A percentile compares a stretch with the other conserved stretches of the same genome.
Evolutionary conservation across 208 protist genomes (phyloP).

Genomic region (Wallacemonas sp.): DNA sequence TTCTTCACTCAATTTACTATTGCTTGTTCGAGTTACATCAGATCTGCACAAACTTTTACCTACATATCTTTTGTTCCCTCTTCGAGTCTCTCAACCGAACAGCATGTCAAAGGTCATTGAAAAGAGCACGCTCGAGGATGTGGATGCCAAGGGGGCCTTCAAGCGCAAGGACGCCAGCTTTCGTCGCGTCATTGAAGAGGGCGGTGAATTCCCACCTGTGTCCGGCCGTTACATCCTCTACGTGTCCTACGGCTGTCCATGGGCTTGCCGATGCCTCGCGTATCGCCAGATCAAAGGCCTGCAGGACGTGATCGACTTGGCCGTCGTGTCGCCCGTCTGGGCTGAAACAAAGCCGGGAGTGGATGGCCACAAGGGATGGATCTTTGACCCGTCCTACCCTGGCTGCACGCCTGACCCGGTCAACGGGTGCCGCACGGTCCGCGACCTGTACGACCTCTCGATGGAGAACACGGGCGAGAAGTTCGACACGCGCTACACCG

Average conservation of each 20-base stretch:
- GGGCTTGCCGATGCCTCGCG: conserved; percentile 63
- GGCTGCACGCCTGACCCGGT: conserved; percentile 47
- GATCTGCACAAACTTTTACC: conserved; percentile 14
- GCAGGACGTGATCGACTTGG: conserved; percentile 53
- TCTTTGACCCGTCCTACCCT: conserved; percentile 44
- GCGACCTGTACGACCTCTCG: conserved; percentile 72
- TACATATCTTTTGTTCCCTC: conserved; percentile 7
- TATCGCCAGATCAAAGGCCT: conserved; percentile 59
- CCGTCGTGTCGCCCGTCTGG: conserved; percentile 55
- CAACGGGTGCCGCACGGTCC: conserved; percentile 27
- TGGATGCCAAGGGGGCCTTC: conserved; percentile 55
- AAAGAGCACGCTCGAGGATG: conserved; percentile 27
- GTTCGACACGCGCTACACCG: conserved; percentile 68
- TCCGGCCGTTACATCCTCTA: conserved; percentile 87
- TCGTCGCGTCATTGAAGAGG: conserved; percentile 41
- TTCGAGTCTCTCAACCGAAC: background rate
- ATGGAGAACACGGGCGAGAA: conserved; percentile 40
- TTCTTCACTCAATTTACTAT: no score
- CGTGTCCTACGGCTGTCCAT: conserved; percentile 88
- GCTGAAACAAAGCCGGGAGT: conserved; percentile 36
- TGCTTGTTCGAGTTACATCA: no score
- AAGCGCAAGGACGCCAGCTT: conserved; percentile 56
- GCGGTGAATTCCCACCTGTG: conserved; percentile 41
- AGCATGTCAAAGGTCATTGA: background rate
- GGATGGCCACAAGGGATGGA: conserved; percentile 57